Percentiles rank a stretch among this genome's conserved stretches.
These are phyloP conservation scores for Paecilomyces sp. DNA, from an alignment of 2,329 filamentous ascomycete genomes.

Conservation along the genomic window DNA sequence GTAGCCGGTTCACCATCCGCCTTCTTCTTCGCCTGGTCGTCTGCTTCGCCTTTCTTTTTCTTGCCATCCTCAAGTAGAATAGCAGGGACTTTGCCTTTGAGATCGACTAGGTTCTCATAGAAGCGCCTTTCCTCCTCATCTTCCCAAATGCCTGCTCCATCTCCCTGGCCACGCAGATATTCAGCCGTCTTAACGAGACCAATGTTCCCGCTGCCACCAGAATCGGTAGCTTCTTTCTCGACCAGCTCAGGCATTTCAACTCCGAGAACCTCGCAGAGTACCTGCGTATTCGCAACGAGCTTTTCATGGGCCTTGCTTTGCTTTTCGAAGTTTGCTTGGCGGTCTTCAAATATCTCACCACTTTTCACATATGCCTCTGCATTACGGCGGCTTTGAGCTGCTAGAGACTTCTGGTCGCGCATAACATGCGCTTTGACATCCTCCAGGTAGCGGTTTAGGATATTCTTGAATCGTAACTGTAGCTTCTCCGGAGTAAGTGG, in stretches of 20 bases:
- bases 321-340: constrained; percentile 92
- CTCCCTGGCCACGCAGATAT: constrained; percentile 81
- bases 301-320: constrained; percentile 88
- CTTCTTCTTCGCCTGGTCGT: constrained; percentile 78
- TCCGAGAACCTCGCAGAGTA: constrained; percentile 79
- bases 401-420: constrained; percentile 85
- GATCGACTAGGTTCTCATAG: constrained; percentile 91
- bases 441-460: constrained; percentile 82
- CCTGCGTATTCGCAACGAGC: constrained; percentile 80
- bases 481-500: constrained; percentile 70
- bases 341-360: constrained; percentile 95
- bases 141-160: constrained; percentile 94
- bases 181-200: constrained; percentile 91
- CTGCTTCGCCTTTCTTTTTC: constrained; percentile 79
- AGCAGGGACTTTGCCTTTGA: constrained; percentile 90
- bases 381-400: constrained; percentile 83
- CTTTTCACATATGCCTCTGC: constrained; percentile 98
- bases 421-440: constrained; percentile 84
- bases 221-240: constrained; percentile 66
- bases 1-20: constrained; percentile 40
- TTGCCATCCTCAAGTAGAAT: constrained; percentile 91
- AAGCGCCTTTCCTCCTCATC: constrained; percentile 97
- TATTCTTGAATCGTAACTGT: constrained; percentile 77
- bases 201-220: constrained; percentile 66
- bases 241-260: constrained; percentile 91